These are phyloP conservation scores for Citrus glauca DNA, from an alignment of 345 rosid genomes.

Conservation along the genomic window DNA sequence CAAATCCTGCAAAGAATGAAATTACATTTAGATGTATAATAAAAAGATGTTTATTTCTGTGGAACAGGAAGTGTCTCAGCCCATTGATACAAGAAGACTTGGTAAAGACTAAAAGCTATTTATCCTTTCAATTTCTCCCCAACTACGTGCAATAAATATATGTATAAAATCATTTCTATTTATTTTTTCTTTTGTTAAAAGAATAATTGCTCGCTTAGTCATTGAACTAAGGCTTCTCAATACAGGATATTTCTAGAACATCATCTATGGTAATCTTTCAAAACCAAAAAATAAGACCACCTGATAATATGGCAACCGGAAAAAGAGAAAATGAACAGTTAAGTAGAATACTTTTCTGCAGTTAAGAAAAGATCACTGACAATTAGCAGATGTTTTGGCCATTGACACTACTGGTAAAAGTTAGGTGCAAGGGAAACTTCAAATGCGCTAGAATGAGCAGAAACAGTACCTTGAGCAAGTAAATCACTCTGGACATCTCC, in stretches of 20 bases:
- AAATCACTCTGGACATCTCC: constrained; percentile 99
- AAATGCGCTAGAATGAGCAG: neutral
- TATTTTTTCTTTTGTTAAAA: neutral
- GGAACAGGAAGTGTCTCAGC: neutral
- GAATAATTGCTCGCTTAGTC: neutral
- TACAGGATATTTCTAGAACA: neutral
- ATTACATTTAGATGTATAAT: constrained; percentile 9
- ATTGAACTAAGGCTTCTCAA: neutral
- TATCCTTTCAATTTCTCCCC: neutral
- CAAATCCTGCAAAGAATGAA: constrained; percentile 65
- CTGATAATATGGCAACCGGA: neutral
- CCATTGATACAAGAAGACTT: neutral
- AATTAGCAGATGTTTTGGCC: neutral
- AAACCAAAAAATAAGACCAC: neutral
- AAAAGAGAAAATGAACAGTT: neutral
- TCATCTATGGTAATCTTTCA: neutral
- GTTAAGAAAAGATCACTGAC: neutral
- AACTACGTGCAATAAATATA: neutral
- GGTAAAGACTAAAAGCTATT: neutral
- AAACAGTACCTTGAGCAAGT: constrained; percentile 81
- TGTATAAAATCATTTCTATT: neutral
- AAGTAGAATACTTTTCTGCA: neutral
- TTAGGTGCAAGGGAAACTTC: neutral
- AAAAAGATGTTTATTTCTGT: neutral
- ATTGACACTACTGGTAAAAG: neutral